These are phyloP conservation scores for Botrytis sinoallii DNA, from an alignment of 2,329 filamentous ascomycete genomes.

Conservation along the genomic window DNA sequence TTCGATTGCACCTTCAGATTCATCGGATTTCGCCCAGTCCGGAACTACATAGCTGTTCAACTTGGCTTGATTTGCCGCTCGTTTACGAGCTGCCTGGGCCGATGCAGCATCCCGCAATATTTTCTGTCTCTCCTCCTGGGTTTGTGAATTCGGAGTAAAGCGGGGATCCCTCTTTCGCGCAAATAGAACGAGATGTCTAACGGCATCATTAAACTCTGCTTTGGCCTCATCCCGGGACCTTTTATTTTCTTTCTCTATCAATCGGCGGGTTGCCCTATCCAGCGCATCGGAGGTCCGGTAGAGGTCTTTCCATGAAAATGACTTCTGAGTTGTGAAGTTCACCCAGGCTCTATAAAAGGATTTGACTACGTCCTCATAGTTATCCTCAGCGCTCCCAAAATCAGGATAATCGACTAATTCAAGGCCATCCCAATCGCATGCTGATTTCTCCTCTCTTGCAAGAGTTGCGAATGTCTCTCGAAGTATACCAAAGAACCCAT, in stretches of 20 bases:
- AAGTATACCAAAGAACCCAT: slow-evolving; percentile 81
- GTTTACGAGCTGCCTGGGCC: slow-evolving; percentile 78
- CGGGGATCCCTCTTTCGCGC: slow-evolving; percentile 88
- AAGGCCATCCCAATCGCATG: slow-evolving; percentile 64
- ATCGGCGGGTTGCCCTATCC: slow-evolving; percentile 74
- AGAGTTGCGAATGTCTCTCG: slow-evolving; percentile 76
- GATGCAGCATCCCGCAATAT: slow-evolving; percentile 72
- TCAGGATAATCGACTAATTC: slow-evolving; percentile 68
- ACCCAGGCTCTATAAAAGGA: slow-evolving; percentile 80
- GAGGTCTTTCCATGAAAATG: slow-evolving; percentile 84
- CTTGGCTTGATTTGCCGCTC: slow-evolving; percentile 77
- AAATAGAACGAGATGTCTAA: slow-evolving; percentile 81
- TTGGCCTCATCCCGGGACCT: slow-evolving; percentile 77
- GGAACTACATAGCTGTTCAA: slow-evolving; percentile 62
- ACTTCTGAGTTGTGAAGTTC: slow-evolving; percentile 78
- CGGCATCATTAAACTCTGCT: slow-evolving; percentile 88
- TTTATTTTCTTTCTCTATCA: slow-evolving; percentile 96
- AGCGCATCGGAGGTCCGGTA: slow-evolving; percentile 83
- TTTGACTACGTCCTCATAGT: slow-evolving; percentile 72
- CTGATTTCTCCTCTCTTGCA: slow-evolving; percentile 73
- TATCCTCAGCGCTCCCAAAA: slow-evolving; percentile 75
- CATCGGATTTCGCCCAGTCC: slow-evolving; percentile 69
- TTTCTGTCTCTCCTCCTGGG: slow-evolving; percentile 77
- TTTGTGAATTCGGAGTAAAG: slow-evolving; percentile 72
- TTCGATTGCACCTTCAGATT: slow-evolving; percentile 55